These are phyloP conservation scores for Verticillium dahliae DNA, from an alignment of 2,329 filamentous ascomycete genomes.

Conservation along the genomic window DNA sequence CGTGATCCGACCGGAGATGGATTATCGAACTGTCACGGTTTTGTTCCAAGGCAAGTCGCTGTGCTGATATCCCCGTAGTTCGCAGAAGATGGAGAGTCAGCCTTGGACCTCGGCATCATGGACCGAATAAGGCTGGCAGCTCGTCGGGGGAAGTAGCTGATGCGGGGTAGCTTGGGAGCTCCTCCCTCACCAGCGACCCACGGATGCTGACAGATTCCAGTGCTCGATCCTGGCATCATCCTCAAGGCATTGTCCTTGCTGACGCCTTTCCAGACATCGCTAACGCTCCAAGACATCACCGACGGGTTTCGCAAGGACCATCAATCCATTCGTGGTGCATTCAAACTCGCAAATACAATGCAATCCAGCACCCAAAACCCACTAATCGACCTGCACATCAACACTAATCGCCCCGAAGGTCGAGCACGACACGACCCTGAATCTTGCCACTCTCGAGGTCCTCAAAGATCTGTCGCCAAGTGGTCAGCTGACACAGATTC, in stretches of 20 bases:
- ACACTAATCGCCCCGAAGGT: conserved; percentile 2
- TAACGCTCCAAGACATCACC: not conserved
- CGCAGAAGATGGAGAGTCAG: no score
- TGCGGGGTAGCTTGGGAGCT: not conserved
- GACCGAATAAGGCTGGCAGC: not conserved
- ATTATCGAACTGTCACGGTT: no score
- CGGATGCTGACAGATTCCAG: not conserved
- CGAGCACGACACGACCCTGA: conserved; percentile 9
- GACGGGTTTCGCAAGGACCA: not conserved
- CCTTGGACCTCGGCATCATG: not conserved
- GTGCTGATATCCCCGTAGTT: no score
- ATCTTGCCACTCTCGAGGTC: conserved; percentile 9
- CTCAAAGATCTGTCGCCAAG: conserved; percentile 3
- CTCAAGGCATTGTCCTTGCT: no score
- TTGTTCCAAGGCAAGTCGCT: no score
- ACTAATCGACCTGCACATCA: not conserved
- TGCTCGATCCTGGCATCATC: not conserved
- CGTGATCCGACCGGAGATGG: not conserved
- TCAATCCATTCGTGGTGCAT: not conserved
- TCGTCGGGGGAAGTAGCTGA: not conserved
- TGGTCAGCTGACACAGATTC: not conserved
- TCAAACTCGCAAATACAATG: not conserved
- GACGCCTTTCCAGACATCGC: not conserved
- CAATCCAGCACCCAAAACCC: not conserved
- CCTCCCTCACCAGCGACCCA: not conserved